Conservation (phyloP, 2,329 filamentous ascomycete species). For the Thelonectria discophora region DNA sequence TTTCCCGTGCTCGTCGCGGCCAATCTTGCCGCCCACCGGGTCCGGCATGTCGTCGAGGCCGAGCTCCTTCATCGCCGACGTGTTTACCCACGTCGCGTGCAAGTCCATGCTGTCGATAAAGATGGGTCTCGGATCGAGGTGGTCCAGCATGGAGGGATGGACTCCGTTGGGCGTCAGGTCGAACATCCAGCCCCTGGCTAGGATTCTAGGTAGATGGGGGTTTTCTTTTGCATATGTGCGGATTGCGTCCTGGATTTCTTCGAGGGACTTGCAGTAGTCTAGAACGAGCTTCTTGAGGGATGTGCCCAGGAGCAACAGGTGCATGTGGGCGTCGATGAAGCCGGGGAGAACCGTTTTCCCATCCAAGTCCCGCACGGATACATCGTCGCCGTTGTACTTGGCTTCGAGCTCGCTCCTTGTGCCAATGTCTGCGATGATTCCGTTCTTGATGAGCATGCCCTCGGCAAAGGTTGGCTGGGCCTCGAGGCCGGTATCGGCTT, state of each 20-base stretch:
- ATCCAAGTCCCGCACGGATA: constrained; percentile 8
- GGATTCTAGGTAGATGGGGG: constrained; percentile 48
- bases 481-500: constrained; percentile 7
- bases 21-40: constrained; percentile 53
- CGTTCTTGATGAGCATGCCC: constrained; percentile 17
- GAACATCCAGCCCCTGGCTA: constrained; percentile 56
- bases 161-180: constrained; percentile 53
- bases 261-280: constrained; percentile 51
- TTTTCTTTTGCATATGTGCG: constrained; percentile 51
- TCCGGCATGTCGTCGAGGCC: constrained; percentile 49
- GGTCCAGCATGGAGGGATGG: constrained; percentile 53
- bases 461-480: constrained; percentile 17
- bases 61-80: constrained; percentile 53
- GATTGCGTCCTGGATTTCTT: constrained; percentile 55
- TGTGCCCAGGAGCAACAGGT: constrained; percentile 57
- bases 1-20: constrained; percentile 50
- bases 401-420: not conserved
- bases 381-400: not conserved
- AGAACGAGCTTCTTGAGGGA: constrained; percentile 55
- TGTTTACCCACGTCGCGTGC: constrained; percentile 57
- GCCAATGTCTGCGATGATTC: constrained; percentile 12
- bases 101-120: constrained; percentile 56
- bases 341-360: constrained; percentile 51
- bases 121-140: constrained; percentile 54
- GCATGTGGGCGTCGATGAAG: constrained; percentile 61